These are phyloP conservation scores for Dioszegia crocea DNA, from an alignment of 768 basidiomycete genomes.

Conservation along the genomic window DNA sequence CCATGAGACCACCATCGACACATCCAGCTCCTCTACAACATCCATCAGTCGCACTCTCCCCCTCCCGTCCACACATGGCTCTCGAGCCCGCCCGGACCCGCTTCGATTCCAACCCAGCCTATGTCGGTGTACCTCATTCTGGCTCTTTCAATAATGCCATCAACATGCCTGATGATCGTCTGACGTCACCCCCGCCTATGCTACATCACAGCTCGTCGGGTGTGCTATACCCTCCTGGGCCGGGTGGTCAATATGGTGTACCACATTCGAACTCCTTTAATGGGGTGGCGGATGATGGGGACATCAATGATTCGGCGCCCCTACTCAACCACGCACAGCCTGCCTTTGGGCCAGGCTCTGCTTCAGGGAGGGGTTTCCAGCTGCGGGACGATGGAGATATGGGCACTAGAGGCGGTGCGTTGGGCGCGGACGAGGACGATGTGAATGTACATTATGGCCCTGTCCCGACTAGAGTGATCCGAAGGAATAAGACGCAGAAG, in stretches of 20 bases:
- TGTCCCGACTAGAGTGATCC: constrained; percentile 69
- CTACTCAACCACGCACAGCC: constrained; percentile 29
- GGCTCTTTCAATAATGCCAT: background rate
- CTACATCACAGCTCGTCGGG: constrained; percentile 24
- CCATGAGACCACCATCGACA: background rate
- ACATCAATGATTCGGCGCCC: constrained; percentile 42
- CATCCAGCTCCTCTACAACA: constrained; percentile 3
- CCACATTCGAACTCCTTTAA: constrained; percentile 9
- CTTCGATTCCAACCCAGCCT: constrained; percentile 7
- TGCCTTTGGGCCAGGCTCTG: constrained; percentile 26
- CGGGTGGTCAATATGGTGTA: background rate
- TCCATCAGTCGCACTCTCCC: constrained; percentile 1
- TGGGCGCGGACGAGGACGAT: constrained; percentile 31
- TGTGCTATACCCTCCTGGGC: constrained; percentile 1
- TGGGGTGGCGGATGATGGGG: constrained; percentile 19
- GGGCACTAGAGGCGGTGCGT: constrained; percentile 16
- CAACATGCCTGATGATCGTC: constrained; percentile 17
- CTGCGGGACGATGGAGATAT: constrained; percentile 34
- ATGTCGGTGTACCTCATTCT: background rate
- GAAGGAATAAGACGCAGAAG: constrained; percentile 85
- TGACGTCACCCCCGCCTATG: constrained; percentile 33
- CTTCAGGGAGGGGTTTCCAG: constrained; percentile 19
- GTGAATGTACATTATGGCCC: constrained; percentile 71
- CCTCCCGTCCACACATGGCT: constrained; percentile 5
- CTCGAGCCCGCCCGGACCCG: constrained; percentile 10